Evolutionary conservation across 352 stramenopile species (phyloP), one percentile per base, ranked within the genome.

Genomic region (Pythium folliculosum): DNA sequence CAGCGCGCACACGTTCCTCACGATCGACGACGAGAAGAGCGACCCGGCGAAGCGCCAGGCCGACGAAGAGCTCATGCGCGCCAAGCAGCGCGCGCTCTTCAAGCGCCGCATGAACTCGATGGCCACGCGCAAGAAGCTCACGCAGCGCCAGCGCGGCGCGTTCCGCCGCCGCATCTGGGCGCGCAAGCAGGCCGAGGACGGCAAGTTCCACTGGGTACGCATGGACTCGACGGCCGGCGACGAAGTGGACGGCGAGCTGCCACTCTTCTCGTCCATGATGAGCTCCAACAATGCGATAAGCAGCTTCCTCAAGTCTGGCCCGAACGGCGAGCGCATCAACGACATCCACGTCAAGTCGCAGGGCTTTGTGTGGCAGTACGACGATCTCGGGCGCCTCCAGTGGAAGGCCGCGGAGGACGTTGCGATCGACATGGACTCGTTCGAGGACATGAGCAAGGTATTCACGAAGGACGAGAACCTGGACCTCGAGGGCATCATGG

Each of bases 401-500:
- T 90, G 82, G 82, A 88, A 77, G 48, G 72, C 84, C 30, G 82
- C 80, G 0, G 78, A 90, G 10, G 77, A 86, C 56, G 81, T 91
- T 23, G 71, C 80, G 12, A 89, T 91, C 66, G 77, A 90, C 45
- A 84, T 89, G 81, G 80, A 91, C 25, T 88, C 82, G 51, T 86
- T 85, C 49, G 69, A 77, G 8, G 61, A 76, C 22, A 70, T 82
- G 66, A 72, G 70, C 32, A 60, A 80, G 38, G 70, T 69, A 7
- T 67, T 78, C 59, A 17, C 75, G 27, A 62, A 79, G 32, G 66
- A 72, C 53, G 73, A 91, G 58, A 58, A 76, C 10, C 68, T 89
- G 48, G 84, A 92, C 69, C 78, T 90, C 51, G 84, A 92, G 70
- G 84, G 84, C 40, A 80, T 91, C 59, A 93, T 91, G 82, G 84